Conservation (phyloP, 495 filamentous ascomycete genomes). For the Jackrogersella multiformis region DNA sequence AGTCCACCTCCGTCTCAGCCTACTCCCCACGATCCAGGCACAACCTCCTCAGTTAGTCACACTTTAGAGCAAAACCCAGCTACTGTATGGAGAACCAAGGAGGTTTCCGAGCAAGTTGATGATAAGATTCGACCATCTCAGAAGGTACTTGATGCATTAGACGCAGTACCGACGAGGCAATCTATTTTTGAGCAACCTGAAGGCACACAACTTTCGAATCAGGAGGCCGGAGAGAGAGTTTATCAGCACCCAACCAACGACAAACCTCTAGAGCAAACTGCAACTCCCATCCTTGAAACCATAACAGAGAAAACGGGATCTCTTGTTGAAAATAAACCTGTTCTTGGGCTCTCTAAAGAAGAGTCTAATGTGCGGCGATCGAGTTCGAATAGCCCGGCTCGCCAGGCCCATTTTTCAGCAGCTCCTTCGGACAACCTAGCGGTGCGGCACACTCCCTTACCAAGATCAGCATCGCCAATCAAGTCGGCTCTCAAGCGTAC, state of each 20-base stretch:
- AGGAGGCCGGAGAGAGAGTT: constrained; percentile 8
- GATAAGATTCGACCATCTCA: constrained; percentile 20
- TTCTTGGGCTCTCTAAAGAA: constrained; percentile 33
- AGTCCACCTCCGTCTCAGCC: constrained; percentile 2
- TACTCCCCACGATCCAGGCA: not conserved
- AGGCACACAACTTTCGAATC: not conserved
- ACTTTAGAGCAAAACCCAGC: constrained; percentile 65
- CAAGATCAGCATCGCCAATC: constrained; percentile 80
- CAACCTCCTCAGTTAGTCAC: constrained; percentile 23
- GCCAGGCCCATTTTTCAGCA: constrained; percentile 78
- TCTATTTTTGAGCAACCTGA: constrained; percentile 27
- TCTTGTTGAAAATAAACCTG: constrained; percentile 34
- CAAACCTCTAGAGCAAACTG: not conserved
- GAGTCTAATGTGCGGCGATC: constrained; percentile 35
- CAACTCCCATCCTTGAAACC: not conserved
- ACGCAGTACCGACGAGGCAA: constrained; percentile 49
- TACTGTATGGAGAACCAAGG: constrained; percentile 69
- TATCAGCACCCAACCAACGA: not conserved
- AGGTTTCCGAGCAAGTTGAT: constrained; percentile 45
- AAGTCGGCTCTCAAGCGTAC: constrained; percentile 85
- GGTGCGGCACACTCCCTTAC: constrained; percentile 78
- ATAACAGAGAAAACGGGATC: constrained; percentile 15
- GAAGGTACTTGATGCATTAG: constrained; percentile 41
- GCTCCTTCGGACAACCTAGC: constrained; percentile 56
- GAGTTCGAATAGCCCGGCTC: constrained; percentile 52